Evolutionary conservation across 768 basidiomycete species (phyloP).

Genomic region (Lyophyllum shimeji): DNA sequence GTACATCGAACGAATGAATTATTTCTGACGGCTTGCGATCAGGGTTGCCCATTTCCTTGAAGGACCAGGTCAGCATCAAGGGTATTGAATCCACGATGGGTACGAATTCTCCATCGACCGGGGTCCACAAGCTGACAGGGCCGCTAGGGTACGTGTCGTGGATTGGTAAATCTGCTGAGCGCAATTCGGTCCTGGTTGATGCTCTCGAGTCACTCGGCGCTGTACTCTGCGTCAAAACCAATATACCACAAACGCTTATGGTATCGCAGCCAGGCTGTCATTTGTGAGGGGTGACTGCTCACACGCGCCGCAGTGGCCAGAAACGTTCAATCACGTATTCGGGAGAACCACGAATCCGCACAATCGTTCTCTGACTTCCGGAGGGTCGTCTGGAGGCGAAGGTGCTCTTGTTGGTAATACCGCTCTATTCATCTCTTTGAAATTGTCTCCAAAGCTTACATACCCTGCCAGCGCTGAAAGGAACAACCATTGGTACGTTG

Average conservation of each 20-base stretch:
- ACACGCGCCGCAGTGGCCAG: conserved; percentile 54
- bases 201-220: conserved; percentile 70
- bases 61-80: conserved; percentile 71
- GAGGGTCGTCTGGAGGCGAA: conserved; percentile 88
- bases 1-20: not conserved
- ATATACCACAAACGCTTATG: conserved; percentile 79
- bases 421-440: no score
- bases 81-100: conserved; percentile 73
- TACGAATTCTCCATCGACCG: conserved; percentile 18
- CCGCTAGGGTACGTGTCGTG: conserved; percentile 67
- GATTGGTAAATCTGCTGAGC: conserved; percentile 58
- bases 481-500: conserved; percentile 40
- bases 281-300: not conserved
- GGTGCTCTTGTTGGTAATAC: conserved; percentile 65
- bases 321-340: conserved; percentile 78
- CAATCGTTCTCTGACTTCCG: conserved; percentile 68
- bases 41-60: conserved; percentile 67
- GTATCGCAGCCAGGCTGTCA: conserved; percentile 31
- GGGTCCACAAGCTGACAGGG: not conserved
- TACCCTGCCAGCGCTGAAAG: conserved; percentile 37
- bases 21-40: not conserved
- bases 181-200: conserved; percentile 63
- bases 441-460: not conserved
- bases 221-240: conserved; percentile 70
- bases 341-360: conserved; percentile 77